phyloP scores from a whole-genome alignment of 2,329 filamentous ascomycete species.

The Xylaria multiplex region DNA sequence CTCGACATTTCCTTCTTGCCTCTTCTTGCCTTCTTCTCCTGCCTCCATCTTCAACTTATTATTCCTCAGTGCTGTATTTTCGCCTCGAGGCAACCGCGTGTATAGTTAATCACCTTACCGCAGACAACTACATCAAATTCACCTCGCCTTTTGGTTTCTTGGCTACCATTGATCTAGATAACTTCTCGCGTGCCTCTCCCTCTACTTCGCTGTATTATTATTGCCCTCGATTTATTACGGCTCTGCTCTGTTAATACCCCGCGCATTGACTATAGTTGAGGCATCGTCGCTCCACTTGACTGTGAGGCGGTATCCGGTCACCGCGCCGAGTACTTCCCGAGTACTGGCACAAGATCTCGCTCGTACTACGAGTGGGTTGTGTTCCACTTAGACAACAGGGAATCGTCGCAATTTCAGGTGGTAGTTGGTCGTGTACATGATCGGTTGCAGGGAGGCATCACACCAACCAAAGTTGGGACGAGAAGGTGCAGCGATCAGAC shows the following conservation, averaged over 20 bases:
- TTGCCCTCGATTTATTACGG: slow-evolving; percentile 1
- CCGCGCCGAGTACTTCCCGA: slow-evolving; percentile 9
- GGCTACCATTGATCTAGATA: slow-evolving; percentile 18
- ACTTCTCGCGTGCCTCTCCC: slow-evolving; percentile 8
- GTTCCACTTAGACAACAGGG: slow-evolving; percentile 1
- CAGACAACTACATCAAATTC: slow-evolving; percentile 10
- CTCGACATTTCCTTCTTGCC: background rate
- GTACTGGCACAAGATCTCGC: slow-evolving; percentile 13
- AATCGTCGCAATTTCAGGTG: background rate
- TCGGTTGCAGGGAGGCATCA: slow-evolving; percentile 25
- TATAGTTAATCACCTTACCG: background rate
- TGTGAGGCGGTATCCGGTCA: background rate
- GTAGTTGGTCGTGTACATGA: slow-evolving; percentile 32
- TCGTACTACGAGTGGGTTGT: background rate
- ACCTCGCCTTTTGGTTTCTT: slow-evolving; percentile 14
- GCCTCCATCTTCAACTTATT: background rate
- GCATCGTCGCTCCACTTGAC: slow-evolving; percentile 2
- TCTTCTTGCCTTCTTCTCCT: slow-evolving; percentile 6
- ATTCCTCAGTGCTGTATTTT: background rate
- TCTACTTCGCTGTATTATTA: slow-evolving; percentile 20
- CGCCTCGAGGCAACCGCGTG: background rate
- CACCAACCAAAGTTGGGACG: slow-evolving; percentile 13
- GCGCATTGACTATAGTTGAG: slow-evolving; percentile 12
- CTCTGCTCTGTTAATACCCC: background rate
- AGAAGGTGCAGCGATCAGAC: slow-evolving; percentile 29